phyloP scores from a whole-genome alignment of 1,284 basidiomycete genomes.

The Cutaneotrichosporon sp. region DNA sequence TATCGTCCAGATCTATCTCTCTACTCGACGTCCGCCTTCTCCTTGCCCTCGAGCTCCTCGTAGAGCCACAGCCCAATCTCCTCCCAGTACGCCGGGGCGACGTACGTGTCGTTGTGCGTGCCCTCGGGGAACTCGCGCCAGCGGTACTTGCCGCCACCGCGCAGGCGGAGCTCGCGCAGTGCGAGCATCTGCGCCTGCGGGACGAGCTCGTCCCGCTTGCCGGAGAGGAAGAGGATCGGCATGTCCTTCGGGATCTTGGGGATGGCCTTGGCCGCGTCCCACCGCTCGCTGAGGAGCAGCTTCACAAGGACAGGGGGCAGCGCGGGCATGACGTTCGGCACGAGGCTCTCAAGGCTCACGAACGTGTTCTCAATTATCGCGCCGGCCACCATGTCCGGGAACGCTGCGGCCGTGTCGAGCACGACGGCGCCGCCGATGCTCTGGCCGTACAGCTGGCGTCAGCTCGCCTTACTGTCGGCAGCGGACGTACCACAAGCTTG shows the following conservation, averaged over 20 bases:
- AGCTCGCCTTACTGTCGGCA: not conserved
- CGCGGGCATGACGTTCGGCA: constrained; percentile 78
- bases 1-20: not conserved
- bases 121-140: constrained; percentile 66
- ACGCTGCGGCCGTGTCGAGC: constrained; percentile 80
- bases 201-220: constrained; percentile 77
- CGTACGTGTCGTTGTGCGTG: constrained; percentile 73
- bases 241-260: constrained; percentile 66
- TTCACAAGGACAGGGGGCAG: constrained; percentile 61
- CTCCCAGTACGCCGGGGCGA: constrained; percentile 67
- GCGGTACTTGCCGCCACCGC: constrained; percentile 50
- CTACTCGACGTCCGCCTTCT: constrained; percentile 1
- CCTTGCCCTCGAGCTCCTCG: constrained; percentile 29
- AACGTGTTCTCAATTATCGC: constrained; percentile 92
- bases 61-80: constrained; percentile 63
- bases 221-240: constrained; percentile 84
- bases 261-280: constrained; percentile 77
- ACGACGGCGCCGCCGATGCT: constrained; percentile 93
- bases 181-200: constrained; percentile 80
- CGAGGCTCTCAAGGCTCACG: constrained; percentile 72
- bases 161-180: constrained; percentile 63
- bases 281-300: constrained; percentile 62
- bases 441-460: constrained; percentile 72
- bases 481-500: constrained; percentile 37
- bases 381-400: constrained; percentile 65